Evolutionary conservation across 768 basidiomycete genomes (phyloP).

Genomic region (Suillus fuscotomentosus): DNA sequence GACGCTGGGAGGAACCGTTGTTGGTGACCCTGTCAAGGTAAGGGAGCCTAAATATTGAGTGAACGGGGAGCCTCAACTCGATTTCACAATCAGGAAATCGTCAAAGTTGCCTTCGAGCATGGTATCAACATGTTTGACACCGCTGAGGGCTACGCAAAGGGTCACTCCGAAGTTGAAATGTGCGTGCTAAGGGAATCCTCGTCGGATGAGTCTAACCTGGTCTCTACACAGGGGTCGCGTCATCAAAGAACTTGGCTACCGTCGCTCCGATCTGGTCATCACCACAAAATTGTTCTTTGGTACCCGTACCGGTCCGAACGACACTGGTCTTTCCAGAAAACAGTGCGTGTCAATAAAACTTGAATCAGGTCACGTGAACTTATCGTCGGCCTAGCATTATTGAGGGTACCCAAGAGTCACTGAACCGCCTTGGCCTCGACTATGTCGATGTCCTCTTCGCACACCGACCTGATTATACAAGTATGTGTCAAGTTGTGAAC

Average conservation of each 20-base stretch:
- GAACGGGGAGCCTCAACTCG: not conserved
- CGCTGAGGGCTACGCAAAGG: constrained; percentile 45
- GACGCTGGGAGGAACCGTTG: constrained; percentile 45
- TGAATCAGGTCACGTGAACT: not conserved
- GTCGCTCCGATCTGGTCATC: constrained; percentile 49
- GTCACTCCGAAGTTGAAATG: constrained; percentile 56
- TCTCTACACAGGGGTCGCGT: constrained; percentile 42
- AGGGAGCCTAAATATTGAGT: not conserved
- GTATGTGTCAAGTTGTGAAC: constrained; percentile 16
- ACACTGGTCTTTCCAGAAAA: constrained; percentile 34
- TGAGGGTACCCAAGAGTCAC: constrained; percentile 51
- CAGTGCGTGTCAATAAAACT: constrained; percentile 18
- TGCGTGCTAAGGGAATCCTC: constrained; percentile 14
- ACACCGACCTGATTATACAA: constrained; percentile 44
- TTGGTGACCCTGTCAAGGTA: constrained; percentile 52
- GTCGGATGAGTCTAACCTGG: not conserved
- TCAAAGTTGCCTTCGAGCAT: constrained; percentile 51
- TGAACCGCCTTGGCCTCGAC: constrained; percentile 50
- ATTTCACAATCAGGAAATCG: constrained; percentile 38
- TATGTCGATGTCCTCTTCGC: constrained; percentile 53
- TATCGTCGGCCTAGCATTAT: constrained; percentile 38
- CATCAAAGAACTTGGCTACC: constrained; percentile 51
- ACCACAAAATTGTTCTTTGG: constrained; percentile 63
- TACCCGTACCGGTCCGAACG: constrained; percentile 44
- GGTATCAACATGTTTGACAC: constrained; percentile 53